phyloP scores from a whole-genome alignment of 2,329 filamentous ascomycete species.

The Fusarium veterinarium region DNA sequence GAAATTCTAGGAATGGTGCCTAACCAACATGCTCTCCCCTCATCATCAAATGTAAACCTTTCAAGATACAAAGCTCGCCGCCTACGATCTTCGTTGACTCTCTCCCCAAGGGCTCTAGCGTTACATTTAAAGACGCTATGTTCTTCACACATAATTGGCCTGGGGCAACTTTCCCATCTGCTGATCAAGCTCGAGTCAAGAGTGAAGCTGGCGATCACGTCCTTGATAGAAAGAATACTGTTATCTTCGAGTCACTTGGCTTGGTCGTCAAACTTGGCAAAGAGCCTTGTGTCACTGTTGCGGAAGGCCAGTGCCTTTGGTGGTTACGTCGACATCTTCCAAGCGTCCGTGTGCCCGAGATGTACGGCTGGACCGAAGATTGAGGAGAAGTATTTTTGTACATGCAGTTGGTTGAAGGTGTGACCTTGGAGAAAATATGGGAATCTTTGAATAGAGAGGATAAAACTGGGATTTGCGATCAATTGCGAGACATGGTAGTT shows the following conservation, averaged over 20 bases:
- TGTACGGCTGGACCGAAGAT: conserved; percentile 10
- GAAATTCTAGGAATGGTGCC: background rate
- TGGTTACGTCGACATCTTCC: background rate
- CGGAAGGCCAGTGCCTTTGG: background rate
- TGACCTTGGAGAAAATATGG: conserved; percentile 9
- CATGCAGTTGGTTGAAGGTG: conserved; percentile 1
- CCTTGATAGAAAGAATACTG: background rate
- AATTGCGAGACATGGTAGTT: background rate
- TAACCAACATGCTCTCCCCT: background rate
- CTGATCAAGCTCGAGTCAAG: background rate
- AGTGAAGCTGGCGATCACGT: background rate
- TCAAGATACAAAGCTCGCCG: background rate
- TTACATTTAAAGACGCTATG: background rate
- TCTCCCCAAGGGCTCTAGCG: background rate
- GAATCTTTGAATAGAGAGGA: background rate
- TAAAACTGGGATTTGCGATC: background rate
- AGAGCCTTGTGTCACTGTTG: background rate
- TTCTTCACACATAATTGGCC: background rate
- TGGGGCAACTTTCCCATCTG: background rate
- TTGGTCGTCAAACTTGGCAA: fast-evolving
- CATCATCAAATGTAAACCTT: fast-evolving
- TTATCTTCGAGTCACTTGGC: background rate
- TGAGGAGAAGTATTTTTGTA: background rate
- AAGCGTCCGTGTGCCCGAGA: conserved; percentile 12
- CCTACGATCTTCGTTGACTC: fast-evolving